Percentiles rank a stretch among this genome's conserved stretches.
Conservation (phyloP, 1,284 basidiomycete species). For the Cryptococcus depauperatus region DNA sequence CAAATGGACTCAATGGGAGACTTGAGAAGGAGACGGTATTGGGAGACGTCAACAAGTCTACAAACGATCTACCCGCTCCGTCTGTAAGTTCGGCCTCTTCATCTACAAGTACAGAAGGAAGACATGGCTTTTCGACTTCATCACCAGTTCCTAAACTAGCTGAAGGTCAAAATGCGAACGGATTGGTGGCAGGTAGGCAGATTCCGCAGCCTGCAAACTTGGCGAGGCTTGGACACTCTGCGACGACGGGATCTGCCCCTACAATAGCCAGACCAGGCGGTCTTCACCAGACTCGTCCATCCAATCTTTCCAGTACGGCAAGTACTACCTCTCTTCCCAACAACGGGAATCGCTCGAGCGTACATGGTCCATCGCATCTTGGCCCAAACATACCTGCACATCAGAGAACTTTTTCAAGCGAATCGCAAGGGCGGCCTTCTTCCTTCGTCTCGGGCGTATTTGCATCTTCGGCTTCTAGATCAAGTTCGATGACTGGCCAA, state of each 20-base stretch:
- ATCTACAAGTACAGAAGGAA: slow-evolving; percentile 9
- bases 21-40: slow-evolving; percentile 4
- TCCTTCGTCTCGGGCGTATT: slow-evolving; percentile 8
- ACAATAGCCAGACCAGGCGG: slow-evolving; percentile 3
- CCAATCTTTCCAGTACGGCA: slow-evolving; percentile 1
- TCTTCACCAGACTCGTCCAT: slow-evolving; percentile 6
- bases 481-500: slow-evolving; percentile 17
- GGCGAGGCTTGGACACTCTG: slow-evolving; percentile 16
- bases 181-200: slow-evolving; percentile 2
- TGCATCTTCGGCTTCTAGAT: slow-evolving; percentile 15
- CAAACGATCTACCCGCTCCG: slow-evolving; percentile 8
- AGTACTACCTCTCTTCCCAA: slow-evolving; percentile 9
- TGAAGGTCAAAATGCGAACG: too few species aligned
- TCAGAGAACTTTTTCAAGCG: slow-evolving; percentile 8
- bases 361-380: slow-evolving; percentile 20
- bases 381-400: slow-evolving; percentile 18
- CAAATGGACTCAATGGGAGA: slow-evolving; percentile 16
- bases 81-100: slow-evolving; percentile 3
- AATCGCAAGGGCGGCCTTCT: slow-evolving; percentile 12
- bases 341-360: slow-evolving; percentile 1
- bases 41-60: slow-evolving; percentile 3
- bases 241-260: slow-evolving; percentile 8
- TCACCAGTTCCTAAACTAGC: slow-evolving; percentile 16
- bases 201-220: slow-evolving; percentile 31
- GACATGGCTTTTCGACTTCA: slow-evolving; percentile 5